These are phyloP conservation scores for Epichloe amarillans DNA, from an alignment of 2,329 filamentous ascomycete species.

Conservation along the genomic window DNA sequence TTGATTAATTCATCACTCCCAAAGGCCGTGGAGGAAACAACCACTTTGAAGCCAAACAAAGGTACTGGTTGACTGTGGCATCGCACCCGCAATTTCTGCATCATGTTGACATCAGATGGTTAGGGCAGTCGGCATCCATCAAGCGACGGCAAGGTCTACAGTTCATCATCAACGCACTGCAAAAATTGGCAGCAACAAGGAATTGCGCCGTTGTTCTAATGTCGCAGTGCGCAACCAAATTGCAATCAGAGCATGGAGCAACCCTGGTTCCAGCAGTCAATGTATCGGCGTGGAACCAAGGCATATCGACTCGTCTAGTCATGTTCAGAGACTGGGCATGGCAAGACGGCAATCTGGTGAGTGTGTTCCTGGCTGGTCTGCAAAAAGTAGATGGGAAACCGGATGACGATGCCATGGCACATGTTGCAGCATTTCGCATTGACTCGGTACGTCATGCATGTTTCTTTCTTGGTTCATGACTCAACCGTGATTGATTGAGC, in stretches of 20 bases:
- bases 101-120: constrained; percentile 6
- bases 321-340: constrained; percentile 67
- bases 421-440: constrained; percentile 36
- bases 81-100: no score
- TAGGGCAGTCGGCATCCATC: constrained; percentile 24
- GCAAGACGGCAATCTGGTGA: constrained; percentile 30
- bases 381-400: constrained; percentile 49
- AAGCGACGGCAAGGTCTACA: constrained; percentile 41
- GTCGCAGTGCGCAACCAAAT: constrained; percentile 71
- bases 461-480: neutral
- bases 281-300: constrained; percentile 67
- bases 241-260: constrained; percentile 53
- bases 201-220: constrained; percentile 63
- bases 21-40: constrained; percentile 32
- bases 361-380: constrained; percentile 47
- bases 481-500: neutral
- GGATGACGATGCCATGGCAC: constrained; percentile 25
- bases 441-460: constrained; percentile 24
- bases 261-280: constrained; percentile 64
- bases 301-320: constrained; percentile 58
- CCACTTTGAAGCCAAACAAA: constrained; percentile 24
- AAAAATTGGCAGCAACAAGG: constrained; percentile 60
- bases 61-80: constrained; percentile 16
- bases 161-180: constrained; percentile 54
- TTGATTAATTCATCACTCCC: constrained; percentile 68